Conservation (phyloP, 768 basidiomycete species). For the Infundibulicybe gibba region DNA sequence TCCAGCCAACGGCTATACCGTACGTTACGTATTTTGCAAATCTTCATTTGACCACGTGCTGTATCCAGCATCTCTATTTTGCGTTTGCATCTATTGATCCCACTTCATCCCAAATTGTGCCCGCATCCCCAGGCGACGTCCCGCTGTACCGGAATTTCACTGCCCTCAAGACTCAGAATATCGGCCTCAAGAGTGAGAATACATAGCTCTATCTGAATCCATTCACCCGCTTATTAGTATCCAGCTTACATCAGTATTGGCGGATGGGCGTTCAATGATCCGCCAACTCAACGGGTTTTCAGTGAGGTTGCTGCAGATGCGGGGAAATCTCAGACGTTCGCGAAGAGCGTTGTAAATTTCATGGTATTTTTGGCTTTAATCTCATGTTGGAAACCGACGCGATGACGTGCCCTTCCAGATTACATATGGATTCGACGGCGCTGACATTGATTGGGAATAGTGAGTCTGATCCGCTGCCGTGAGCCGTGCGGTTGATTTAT, state of each 20-base stretch:
- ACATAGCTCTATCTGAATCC: no score
- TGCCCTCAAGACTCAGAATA: slow-evolving; percentile 3
- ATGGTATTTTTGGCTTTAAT: no score
- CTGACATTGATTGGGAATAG: background rate
- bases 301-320: no score
- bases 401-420: no score
- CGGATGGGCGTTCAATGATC: slow-evolving; percentile 9
- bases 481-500: background rate
- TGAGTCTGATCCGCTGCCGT: background rate
- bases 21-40: no score
- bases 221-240: no score
- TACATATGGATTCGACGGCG: background rate
- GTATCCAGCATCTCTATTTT: background rate
- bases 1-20: no score
- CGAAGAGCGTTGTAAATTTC: no score
- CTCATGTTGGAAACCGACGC: no score
- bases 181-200: background rate
- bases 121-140: background rate
- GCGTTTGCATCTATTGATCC: background rate
- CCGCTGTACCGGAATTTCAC: slow-evolving; percentile 6
- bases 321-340: no score
- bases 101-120: background rate
- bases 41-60: background rate
- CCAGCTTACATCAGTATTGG: slow-evolving; percentile 5
- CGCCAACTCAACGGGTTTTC: background rate